Evolutionary conservation across 305 asterid genomes (phyloP).

Genomic region (Coffea humblotiana): DNA sequence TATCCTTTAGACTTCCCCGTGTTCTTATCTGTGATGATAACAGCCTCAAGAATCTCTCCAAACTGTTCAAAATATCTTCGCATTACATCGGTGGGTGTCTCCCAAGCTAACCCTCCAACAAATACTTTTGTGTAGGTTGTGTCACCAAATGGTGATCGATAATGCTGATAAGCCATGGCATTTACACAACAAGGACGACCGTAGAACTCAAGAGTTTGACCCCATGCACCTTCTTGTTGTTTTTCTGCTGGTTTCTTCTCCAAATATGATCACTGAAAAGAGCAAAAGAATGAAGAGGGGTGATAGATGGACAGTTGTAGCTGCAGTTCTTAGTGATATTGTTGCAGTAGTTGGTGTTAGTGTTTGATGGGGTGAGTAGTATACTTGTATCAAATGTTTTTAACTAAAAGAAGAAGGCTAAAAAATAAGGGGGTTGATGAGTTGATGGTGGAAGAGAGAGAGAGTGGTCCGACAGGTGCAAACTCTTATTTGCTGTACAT

Average conservation of each 20-base stretch:
- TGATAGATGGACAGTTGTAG: background rate
- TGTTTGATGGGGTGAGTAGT: background rate
- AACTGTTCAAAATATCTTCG: slow-evolving; percentile 72
- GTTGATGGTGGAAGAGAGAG: slow-evolving; percentile 17
- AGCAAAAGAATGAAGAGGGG: background rate
- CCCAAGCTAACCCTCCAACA: slow-evolving; percentile 99
- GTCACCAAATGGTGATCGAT: slow-evolving; percentile 96
- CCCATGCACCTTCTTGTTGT: slow-evolving; percentile 10
- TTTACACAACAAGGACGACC: background rate
- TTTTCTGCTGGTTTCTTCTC: background rate
- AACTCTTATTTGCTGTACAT: slow-evolving; percentile 56
- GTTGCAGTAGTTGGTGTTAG: background rate
- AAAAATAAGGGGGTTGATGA: slow-evolving; percentile 13
- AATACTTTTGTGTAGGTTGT: slow-evolving; percentile 88
- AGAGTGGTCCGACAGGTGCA: slow-evolving; percentile 57
- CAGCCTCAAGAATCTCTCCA: slow-evolving; percentile 94
- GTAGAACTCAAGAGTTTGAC: background rate
- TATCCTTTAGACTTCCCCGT: slow-evolving; percentile 95
- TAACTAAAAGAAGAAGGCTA: slow-evolving; percentile 16
- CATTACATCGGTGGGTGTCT: slow-evolving; percentile 87
- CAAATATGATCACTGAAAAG: slow-evolving; percentile 16
- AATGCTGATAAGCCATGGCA: slow-evolving; percentile 83
- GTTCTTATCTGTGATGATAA: slow-evolving; percentile 85
- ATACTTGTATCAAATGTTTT: slow-evolving; percentile 6
- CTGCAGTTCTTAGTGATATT: slow-evolving; percentile 7